Evolutionary conservation across 768 basidiomycete genomes (phyloP).

Genomic region (Pleurotus ostreatus): DNA sequence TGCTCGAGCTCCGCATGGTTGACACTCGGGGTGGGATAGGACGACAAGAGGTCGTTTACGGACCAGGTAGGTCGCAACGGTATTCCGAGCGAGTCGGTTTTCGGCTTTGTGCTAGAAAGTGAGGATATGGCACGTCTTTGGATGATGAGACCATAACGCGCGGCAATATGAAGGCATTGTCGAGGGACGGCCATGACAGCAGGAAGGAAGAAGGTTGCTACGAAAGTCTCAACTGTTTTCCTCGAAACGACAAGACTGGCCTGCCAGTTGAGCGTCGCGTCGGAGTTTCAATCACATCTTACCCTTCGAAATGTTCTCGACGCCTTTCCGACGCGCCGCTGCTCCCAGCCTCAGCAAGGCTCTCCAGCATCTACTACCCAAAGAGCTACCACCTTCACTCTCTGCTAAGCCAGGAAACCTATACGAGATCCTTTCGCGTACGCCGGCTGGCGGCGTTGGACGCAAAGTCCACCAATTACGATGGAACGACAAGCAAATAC

Average conservation of each 20-base stretch:
- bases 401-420: constrained; percentile 56
- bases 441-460: constrained; percentile 66
- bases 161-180: constrained; percentile 18
- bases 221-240: too few species aligned
- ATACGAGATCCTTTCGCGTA: constrained; percentile 68
- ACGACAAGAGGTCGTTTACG: constrained; percentile 69
- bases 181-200: constrained; percentile 14
- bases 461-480: constrained; percentile 66
- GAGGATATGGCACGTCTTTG: neutral
- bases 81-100: constrained; percentile 58
- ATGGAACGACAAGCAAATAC: constrained; percentile 68
- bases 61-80: constrained; percentile 77
- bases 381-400: constrained; percentile 56
- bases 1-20: constrained; percentile 52
- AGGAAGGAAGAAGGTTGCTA: too few species aligned
- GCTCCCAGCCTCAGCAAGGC: constrained; percentile 19
- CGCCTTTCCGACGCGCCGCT: constrained; percentile 22
- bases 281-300: constrained; percentile 17
- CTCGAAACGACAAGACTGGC: too few species aligned
- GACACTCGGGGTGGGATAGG: constrained; percentile 68
- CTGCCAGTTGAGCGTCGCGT: too few species aligned
- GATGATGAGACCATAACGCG: neutral
- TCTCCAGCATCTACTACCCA: constrained; percentile 57
- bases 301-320: constrained; percentile 29
- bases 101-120: constrained; percentile 10